A percentile compares a stretch with the other conserved stretches of the same genome.
Conservation (phyloP, 306 rosid genomes). For the Biancaea sappan region DNA sequence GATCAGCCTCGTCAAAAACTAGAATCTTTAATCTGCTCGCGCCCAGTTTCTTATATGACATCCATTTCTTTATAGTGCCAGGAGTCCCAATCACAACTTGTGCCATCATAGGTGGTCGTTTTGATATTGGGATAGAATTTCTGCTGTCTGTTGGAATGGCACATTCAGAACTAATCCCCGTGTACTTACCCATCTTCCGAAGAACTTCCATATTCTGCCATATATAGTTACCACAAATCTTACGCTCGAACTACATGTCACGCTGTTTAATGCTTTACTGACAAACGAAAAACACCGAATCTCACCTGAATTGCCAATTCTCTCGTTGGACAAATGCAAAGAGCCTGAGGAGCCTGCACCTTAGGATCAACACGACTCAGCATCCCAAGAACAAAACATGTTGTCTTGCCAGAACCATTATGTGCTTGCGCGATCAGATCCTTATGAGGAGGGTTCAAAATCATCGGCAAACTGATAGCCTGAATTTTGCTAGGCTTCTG, state of each 20-base stretch:
- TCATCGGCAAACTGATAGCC: conserved; percentile 85
- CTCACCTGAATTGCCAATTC: conserved; percentile 84
- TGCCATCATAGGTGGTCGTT: conserved; percentile 59
- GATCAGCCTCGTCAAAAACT: conserved; percentile 95
- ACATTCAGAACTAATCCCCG: conserved; percentile 70
- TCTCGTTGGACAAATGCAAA: conserved; percentile 87
- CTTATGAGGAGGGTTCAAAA: conserved; percentile 66
- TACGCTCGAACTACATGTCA: background rate
- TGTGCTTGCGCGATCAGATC: conserved; percentile 93
- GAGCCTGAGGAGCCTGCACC: conserved; percentile 74
- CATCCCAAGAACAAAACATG: conserved; percentile 94
- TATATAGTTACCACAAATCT: background rate
- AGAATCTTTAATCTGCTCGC: conserved; percentile 59
- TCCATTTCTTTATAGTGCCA: conserved; percentile 78
- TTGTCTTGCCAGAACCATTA: conserved; percentile 91
- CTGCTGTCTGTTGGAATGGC: conserved; percentile 65
- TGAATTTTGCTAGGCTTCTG: conserved; percentile 88
- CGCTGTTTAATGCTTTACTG: background rate
- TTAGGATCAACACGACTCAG: conserved; percentile 80
- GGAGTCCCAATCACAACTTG: conserved; percentile 90
- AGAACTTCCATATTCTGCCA: conserved; percentile 79
- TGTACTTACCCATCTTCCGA: conserved; percentile 79
- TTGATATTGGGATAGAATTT: conserved; percentile 33
- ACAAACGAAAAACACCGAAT: background rate
- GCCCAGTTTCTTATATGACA: conserved; percentile 58